These are phyloP conservation scores for Annona squamosa DNA, from an alignment of 164 flowering plant genomes.

Conservation along the genomic window DNA sequence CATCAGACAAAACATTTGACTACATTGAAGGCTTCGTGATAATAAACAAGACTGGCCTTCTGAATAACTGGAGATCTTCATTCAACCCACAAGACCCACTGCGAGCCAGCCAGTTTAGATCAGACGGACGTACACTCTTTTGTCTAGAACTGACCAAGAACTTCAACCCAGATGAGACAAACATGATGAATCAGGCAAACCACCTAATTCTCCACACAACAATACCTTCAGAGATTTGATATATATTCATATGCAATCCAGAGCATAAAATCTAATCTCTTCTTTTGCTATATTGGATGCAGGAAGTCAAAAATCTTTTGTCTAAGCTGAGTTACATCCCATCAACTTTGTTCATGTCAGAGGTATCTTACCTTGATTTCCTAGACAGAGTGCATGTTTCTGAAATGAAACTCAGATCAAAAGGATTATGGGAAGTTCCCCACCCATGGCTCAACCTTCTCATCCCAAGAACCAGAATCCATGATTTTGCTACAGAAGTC, in stretches of 20 bases:
- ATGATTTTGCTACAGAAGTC: constrained; percentile 55
- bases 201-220: constrained; percentile 6
- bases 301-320: constrained; percentile 50
- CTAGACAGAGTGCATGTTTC: constrained; percentile 77
- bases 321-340: constrained; percentile 56
- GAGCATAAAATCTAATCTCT: constrained; percentile 6
- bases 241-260: not conserved
- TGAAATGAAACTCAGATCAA: constrained; percentile 58
- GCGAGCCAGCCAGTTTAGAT: constrained; percentile 58
- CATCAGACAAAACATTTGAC: constrained; percentile 51
- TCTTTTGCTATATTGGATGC: constrained; percentile 18
- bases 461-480: constrained; percentile 60
- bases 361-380: constrained; percentile 70
- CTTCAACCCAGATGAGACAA: constrained; percentile 44
- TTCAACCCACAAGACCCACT: constrained; percentile 64
- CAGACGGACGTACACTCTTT: constrained; percentile 71
- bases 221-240: constrained; percentile 3
- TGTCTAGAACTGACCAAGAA: constrained; percentile 77
- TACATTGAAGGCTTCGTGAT: constrained; percentile 86
- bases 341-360: constrained; percentile 61
- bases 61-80: constrained; percentile 78
- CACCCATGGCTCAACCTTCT: constrained; percentile 97
- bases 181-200: constrained; percentile 47
- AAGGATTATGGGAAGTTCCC: constrained; percentile 86
- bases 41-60: constrained; percentile 73